phyloP scores from a whole-genome alignment of 2,329 filamentous ascomycete genomes.

The Dothistroma pini region DNA sequence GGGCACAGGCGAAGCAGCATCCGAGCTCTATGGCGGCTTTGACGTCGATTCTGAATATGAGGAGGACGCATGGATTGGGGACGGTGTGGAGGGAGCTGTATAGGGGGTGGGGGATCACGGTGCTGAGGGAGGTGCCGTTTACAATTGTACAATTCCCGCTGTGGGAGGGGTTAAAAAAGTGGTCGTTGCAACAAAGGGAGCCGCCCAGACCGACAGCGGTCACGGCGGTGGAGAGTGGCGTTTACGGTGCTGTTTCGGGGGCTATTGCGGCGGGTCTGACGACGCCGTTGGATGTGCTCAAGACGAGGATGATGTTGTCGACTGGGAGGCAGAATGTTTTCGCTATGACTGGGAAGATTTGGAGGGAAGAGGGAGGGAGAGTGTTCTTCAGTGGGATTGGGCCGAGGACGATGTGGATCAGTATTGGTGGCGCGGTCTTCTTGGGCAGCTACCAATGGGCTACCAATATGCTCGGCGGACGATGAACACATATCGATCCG shows the following conservation, averaged over 20 bases:
- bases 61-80: conserved; percentile 39
- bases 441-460: conserved; percentile 89
- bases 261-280: conserved; percentile 83
- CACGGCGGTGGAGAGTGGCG: conserved; percentile 71
- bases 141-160: conserved; percentile 96
- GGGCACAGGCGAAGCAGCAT: conserved; percentile 83
- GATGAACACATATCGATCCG: conserved; percentile 30
- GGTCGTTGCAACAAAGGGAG: conserved; percentile 48
- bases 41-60: conserved; percentile 57
- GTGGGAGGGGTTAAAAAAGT: conserved; percentile 88
- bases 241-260: conserved; percentile 80
- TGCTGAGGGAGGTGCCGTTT: conserved; percentile 94
- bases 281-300: conserved; percentile 91
- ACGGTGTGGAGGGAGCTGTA: conserved; percentile 81
- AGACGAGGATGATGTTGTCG: conserved; percentile 93
- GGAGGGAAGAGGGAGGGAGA: conserved; percentile 59
- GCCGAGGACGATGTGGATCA: conserved; percentile 91
- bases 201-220: conserved; percentile 47
- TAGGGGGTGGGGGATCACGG: conserved; percentile 85
- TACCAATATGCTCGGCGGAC: conserved; percentile 65
- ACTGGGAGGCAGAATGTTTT: conserved; percentile 60
- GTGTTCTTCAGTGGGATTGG: conserved; percentile 75
- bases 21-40: conserved; percentile 66
- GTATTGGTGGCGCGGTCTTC: conserved; percentile 89
- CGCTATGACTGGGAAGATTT: conserved; percentile 61